Percentiles rank a stretch among this genome's conserved stretches.
These are phyloP conservation scores for Cordia subcordata DNA, from an alignment of 257 asterid species.

Conservation along the genomic window DNA sequence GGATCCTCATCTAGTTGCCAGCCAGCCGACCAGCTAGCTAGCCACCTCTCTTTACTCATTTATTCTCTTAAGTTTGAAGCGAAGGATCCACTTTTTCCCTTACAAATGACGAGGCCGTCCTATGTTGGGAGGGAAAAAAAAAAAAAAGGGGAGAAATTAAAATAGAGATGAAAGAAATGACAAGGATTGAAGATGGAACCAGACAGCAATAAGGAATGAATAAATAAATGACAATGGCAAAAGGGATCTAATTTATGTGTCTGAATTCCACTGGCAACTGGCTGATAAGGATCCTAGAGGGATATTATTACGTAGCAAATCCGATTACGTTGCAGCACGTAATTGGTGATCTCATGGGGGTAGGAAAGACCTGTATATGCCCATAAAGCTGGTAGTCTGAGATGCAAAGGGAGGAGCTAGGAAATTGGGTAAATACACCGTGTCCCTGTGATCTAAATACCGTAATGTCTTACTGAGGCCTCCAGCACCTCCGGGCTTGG, in stretches of 20 bases:
- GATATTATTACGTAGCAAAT: slow-evolving; percentile 9
- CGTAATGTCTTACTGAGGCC: slow-evolving; percentile 32
- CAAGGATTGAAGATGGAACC: neutral
- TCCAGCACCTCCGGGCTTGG: slow-evolving; percentile 54
- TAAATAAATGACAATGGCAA: slow-evolving; percentile 2
- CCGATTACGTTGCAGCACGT: slow-evolving; percentile 2
- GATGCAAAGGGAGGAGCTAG: neutral
- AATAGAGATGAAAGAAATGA: neutral
- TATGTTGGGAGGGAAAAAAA: too few species aligned
- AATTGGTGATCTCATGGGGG: neutral
- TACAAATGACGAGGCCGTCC: neutral
- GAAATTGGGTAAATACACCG: neutral
- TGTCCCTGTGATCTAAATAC: neutral
- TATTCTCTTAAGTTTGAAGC: slow-evolving; percentile 1
- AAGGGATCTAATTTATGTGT: slow-evolving; percentile 10
- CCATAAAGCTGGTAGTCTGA: neutral
- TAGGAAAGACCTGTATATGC: neutral
- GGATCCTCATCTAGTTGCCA: slow-evolving; percentile 12
- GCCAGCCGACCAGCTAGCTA: slow-evolving; percentile 8
- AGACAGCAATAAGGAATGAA: slow-evolving; percentile 13
- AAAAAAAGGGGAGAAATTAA: neutral
- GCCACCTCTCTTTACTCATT: neutral
- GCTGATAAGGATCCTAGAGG: slow-evolving; percentile 8
- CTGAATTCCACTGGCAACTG: slow-evolving; percentile 6
- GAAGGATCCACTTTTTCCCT: neutral